Evolutionary conservation across 305 asterid genomes (phyloP), one percentile per base, ranked within the genome.

Genomic region (Solanum hybrid): DNA sequence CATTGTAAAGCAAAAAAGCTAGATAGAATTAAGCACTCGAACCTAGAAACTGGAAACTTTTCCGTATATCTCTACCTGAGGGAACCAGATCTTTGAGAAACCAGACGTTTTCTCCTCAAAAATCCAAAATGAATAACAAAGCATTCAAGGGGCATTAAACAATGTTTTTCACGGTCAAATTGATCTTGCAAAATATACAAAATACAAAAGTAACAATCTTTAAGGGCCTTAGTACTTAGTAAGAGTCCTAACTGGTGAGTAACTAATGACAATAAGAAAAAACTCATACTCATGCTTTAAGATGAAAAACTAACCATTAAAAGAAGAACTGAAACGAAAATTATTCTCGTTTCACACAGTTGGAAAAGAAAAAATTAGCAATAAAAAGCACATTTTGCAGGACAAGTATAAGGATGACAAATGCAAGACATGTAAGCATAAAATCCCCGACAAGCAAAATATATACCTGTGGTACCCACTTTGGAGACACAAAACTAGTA

Each of bases 401-500:
- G 29, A 27, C 22, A 29, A 84, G 12, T 51, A 84, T 10, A 29
- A 84, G 29, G 40, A 51, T 84, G 75, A 51, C 40, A 51, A 51
- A 84, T 51, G 87, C 40, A 84, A 51, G 27, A 84, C 9, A 51
- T 2, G 5, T 10, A 84, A 51, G 38, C 75, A 84, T 29, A 84
- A 84, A 31, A 84, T 51, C 26, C 17, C 32, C 22, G 27, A 51
- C 17, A 76, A 88, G 32, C 60, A 51, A 88, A 27, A 77, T 64
- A 26, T 56, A 88, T 91, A 96, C 99, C 98, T 96, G 98, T 36
- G 98, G 99, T 75, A 96, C 98, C 98, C 99, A 96, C 94, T 96
- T 96, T 88, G 97, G 98, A 29, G 99, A 96, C 91, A 96, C 98
- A 92, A 96, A 95, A 91, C 99, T 95, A 80, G 99, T 95, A 46